A percentile compares a stretch with the other conserved stretches of the same genome.
Evolutionary conservation across 441 rosid genomes (phyloP).

Genomic region (Mallotus repandus): DNA sequence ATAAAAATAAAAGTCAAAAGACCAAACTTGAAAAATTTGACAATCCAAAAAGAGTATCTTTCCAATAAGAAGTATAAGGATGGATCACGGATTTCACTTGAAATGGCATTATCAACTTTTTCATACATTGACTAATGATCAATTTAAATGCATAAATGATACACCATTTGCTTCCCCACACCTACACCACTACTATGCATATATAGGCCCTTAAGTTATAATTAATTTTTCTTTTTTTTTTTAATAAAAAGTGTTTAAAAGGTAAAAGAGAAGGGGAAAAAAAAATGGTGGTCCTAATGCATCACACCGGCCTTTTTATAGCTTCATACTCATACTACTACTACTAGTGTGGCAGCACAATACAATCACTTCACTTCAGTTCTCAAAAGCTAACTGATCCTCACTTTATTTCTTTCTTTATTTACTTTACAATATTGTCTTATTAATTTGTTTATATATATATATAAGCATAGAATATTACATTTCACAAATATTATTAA

Average conservation of each 20-base stretch:
- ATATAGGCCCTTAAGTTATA: slow-evolving; percentile 4
- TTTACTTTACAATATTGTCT: too few species aligned
- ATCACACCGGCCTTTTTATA: not conserved
- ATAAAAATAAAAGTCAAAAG: too few species aligned
- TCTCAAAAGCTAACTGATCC: too few species aligned
- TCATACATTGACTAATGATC: slow-evolving; percentile 16
- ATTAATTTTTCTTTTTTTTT: too few species aligned
- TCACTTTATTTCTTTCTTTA: too few species aligned
- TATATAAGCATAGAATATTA: too few species aligned
- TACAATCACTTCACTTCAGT: not conserved
- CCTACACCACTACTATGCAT: too few species aligned
- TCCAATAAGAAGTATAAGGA: not conserved
- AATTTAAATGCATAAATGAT: not conserved
- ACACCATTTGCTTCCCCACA: not conserved
- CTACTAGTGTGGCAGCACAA: not conserved
- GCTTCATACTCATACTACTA: too few species aligned
- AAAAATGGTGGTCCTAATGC: slow-evolving; percentile 6
- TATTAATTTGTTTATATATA: too few species aligned
- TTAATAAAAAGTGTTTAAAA: slow-evolving; percentile 5
- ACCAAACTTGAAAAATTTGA: too few species aligned
- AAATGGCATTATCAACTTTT: not conserved
- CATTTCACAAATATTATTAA: too few species aligned
- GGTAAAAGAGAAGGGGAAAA: not conserved
- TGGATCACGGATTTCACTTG: slow-evolving; percentile 12
- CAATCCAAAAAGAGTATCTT: not conserved